phyloP scores from a whole-genome alignment of 805 yeast species.

The Kockiozyma suomiensis region DNA sequence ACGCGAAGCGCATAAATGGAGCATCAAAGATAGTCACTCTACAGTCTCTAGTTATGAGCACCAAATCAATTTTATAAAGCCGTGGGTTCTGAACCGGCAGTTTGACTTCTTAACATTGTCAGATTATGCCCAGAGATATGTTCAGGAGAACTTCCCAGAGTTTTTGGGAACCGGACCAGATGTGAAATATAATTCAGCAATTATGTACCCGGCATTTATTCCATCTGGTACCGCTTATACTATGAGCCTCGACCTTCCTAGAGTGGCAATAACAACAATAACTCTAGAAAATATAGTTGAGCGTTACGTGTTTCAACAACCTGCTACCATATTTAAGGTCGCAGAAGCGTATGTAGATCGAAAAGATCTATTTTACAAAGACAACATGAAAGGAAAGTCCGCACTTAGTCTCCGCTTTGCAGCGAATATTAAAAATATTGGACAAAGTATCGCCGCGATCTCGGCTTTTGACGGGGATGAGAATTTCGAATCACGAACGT shows the following conservation, averaged over 20 bases:
- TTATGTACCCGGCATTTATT: slow-evolving; percentile 25
- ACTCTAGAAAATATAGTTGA: too few species aligned
- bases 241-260: too few species aligned
- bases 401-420: slow-evolving; percentile 3
- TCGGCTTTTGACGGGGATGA: slow-evolving; percentile 15
- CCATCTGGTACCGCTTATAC: neutral
- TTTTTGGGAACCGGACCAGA: slow-evolving; percentile 13
- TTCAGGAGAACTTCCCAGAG: slow-evolving; percentile 18
- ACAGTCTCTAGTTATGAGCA: too few species aligned
- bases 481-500: slow-evolving; percentile 15
- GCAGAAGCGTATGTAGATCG: too few species aligned
- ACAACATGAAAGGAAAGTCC: too few species aligned
- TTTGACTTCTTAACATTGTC: slow-evolving; percentile 28
- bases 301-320: too few species aligned
- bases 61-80: slow-evolving; percentile 2
- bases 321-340: too few species aligned
- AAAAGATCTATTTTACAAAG: too few species aligned
- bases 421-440: slow-evolving; percentile 11
- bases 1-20: slow-evolving; percentile 26
- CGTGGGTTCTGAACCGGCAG: slow-evolving; percentile 24
- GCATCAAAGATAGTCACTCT: too few species aligned
- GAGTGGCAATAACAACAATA: too few species aligned
- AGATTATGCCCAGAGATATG: slow-evolving; percentile 17
- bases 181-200: neutral
- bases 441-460: slow-evolving; percentile 12